phyloP scores from a whole-genome alignment of 805 yeast species.

The Wickerhamiella vanderwaltii region DNA sequence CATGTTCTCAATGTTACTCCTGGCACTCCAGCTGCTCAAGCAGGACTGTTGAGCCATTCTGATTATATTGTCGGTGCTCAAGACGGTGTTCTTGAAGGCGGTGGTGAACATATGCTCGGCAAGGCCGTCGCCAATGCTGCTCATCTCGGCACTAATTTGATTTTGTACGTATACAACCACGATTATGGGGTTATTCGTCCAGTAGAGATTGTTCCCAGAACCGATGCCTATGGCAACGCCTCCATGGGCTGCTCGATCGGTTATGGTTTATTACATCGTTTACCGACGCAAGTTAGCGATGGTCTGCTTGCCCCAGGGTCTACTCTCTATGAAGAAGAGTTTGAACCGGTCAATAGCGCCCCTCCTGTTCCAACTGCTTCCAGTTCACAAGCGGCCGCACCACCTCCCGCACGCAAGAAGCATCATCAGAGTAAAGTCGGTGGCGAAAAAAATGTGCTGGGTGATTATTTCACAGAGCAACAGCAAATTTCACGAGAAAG shows the following conservation, averaged over 20 bases:
- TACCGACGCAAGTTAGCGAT: constrained; percentile 54
- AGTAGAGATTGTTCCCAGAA: constrained; percentile 61
- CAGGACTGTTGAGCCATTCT: constrained; percentile 72
- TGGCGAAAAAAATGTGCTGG: constrained; percentile 7
- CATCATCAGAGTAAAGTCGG: not conserved
- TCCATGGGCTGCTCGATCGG: constrained; percentile 91
- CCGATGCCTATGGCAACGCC: constrained; percentile 74
- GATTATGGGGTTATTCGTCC: constrained; percentile 80
- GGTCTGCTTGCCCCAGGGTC: constrained; percentile 17
- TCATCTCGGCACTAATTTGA: constrained; percentile 35
- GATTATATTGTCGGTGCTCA: constrained; percentile 84
- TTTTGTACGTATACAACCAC: constrained; percentile 70
- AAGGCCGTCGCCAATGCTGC: constrained; percentile 39
- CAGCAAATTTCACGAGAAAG: constrained; percentile 17
- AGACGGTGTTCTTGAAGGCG: constrained; percentile 72
- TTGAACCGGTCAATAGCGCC: constrained; percentile 7
- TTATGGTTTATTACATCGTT: constrained; percentile 73
- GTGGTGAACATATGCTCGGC: constrained; percentile 73
- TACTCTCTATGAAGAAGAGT: constrained; percentile 18
- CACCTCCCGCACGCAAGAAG: constrained; percentile 5
- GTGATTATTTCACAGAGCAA: constrained; percentile 22
- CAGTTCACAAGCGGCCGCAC: constrained; percentile 4
- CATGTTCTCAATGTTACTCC: constrained; percentile 65
- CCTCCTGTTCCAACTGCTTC: constrained; percentile 6
- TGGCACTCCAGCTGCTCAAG: constrained; percentile 67